Base-by-base conservation (phyloP, 1,284 basidiomycete genomes). In the Ustilago lituana region DNA sequence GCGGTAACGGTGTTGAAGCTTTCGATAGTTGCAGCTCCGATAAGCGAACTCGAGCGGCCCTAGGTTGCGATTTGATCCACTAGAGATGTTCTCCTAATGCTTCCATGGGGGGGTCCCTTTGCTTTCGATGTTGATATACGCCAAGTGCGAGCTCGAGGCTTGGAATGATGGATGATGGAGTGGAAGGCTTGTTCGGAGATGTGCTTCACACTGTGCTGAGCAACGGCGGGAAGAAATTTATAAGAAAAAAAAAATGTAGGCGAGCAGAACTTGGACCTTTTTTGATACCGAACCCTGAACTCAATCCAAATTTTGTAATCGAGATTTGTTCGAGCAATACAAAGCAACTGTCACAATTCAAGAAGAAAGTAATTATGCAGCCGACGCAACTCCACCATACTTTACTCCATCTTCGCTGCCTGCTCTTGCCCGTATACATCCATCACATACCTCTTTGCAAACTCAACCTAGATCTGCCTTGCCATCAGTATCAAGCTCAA, bases 211-310 rank as follows among this genome's bases (percentile, higher is more conserved):
- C 29, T 15, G 22, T 22, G 39, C 37, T 38, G 12, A 47, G 14
- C 35, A 33, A n/a, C 12, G 9, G 27, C 36, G 37, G 12, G 5
- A 39, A 44, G n/a, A 45, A 41, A 39, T 32, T 20, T 8, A 29
- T 12, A 32, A 32, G 33, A 31, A 63, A 31, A 49, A 56, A 53
- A 59, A 55, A 32, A 19, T 40, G n/a, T 20, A 26, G 17, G 43
- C 33, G 43, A 40, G 48, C 24, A 22, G 31, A 27, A 32, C 52
- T 27, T 35, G 26, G 43, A 32, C 31, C 33, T 45, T 47, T 55
- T 40, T 10, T 31, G 45, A 36, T 15, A 20, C 44, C 15, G 51
- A 65, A 65, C 62, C 62, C 62, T 65, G 46, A 59, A 46, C 23
- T 39, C 27, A 7, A 4, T 14, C 6, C 23, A 55, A 38, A 29